Base-by-base conservation (phyloP, 2,329 filamentous ascomycete species). In the Penicillium sp. region DNA sequence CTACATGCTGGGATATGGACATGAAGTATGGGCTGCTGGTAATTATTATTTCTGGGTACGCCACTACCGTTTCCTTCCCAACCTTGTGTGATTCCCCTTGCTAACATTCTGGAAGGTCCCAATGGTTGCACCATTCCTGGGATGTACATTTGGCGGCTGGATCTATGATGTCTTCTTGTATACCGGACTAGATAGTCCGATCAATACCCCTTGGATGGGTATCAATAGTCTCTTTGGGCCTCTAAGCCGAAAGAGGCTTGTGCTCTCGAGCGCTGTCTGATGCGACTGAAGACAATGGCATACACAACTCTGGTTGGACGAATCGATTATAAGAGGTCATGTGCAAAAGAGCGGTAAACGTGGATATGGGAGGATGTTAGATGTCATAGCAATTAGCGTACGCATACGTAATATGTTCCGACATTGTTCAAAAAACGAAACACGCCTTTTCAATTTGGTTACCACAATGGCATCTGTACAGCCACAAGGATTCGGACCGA, bases 1-100 rank as follows among this genome's bases (percentile, higher is more conserved):
- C 1, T 88, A 84, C 64, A 81, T 85, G 64, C 61, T 90, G 47
- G 88, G 88, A 2, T 90, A 91, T 64, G 85, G 85, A 1, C 69
- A 68, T 42, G 80, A 86, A 43, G 87, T 90, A 0, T 90, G 85
- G 84, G 79, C 77, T 8, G 82, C 84, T 1, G 86, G 86, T 2
- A 78, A 78, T 10, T 88, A 89, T 64, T 91, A 89, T 65, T 90
- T 90, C 66, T 90, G 86, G 86, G 83, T 86, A 72, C 26, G 65
- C 57, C 32, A 7, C 17, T 6, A 1, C 6, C 3, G 3, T 8
- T 37, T 18, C 23, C 15, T 20, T 30, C 7, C 6, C 18, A n/a
- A n/a, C n/a, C n/a, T 18, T 20, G 4, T 36, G 4, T 7, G 4
- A 10, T 2, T 12, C 42, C 9, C 3, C 17, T 27, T 41, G 12